Conservation (phyloP, 495 filamentous ascomycete species). For the Talaromyces wortmannii region DNA sequence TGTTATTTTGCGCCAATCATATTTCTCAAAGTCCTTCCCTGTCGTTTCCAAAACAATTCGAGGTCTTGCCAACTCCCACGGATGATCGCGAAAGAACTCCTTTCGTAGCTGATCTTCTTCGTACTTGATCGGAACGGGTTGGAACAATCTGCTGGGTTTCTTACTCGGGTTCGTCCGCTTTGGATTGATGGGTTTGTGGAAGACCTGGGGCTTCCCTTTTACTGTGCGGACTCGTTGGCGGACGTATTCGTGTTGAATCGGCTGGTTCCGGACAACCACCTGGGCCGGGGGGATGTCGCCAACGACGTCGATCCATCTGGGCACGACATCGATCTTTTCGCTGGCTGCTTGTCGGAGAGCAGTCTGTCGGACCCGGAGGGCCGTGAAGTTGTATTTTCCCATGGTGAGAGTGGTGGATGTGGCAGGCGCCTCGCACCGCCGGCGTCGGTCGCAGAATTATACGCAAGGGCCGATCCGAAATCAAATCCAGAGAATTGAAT, state of each 20-base stretch:
- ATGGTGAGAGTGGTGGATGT: constrained; percentile 26
- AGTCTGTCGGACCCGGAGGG: constrained; percentile 65
- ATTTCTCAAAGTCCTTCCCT: constrained; percentile 67
- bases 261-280: constrained; percentile 60
- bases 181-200: constrained; percentile 28
- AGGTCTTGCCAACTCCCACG: constrained; percentile 93
- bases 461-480: too few species aligned
- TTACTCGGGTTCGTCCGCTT: constrained; percentile 35
- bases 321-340: constrained; percentile 41
- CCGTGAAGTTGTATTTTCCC: constrained; percentile 66
- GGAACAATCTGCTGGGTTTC: constrained; percentile 69
- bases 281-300: constrained; percentile 73
- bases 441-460: background rate
- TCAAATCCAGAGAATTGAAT: too few species aligned
- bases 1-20: constrained; percentile 75
- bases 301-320: constrained; percentile 73
- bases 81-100: constrained; percentile 87
- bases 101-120: constrained; percentile 78
- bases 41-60: constrained; percentile 77
- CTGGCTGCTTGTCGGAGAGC: constrained; percentile 50
- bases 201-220: constrained; percentile 22
- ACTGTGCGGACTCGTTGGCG: constrained; percentile 38
- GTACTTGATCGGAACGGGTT: constrained; percentile 69
- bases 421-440: background rate
- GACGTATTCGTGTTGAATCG: constrained; percentile 57